A percentile compares a stretch with the other conserved stretches of the same genome.
Evolutionary conservation across 495 filamentous ascomycete species (phyloP).

Genomic region (Penicillium arizonense): DNA sequence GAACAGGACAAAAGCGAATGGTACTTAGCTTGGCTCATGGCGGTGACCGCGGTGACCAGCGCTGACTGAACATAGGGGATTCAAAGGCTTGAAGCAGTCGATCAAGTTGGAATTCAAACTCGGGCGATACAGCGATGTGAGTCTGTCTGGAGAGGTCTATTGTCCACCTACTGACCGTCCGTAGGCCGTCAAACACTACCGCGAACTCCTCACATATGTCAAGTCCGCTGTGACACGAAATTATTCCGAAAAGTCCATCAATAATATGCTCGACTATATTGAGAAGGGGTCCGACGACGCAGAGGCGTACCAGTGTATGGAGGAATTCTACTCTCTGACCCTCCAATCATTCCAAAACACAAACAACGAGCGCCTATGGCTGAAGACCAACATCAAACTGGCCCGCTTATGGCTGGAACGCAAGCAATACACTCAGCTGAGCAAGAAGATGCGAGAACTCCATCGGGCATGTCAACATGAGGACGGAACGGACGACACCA

Average conservation of each 20-base stretch:
- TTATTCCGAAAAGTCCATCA: constrained; percentile 98
- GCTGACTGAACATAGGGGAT: constrained; percentile 60
- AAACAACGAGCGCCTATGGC: constrained; percentile 95
- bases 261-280: constrained; percentile 98
- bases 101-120: constrained; percentile 96
- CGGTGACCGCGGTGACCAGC: neutral
- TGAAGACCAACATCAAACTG: constrained; percentile 98
- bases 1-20: constrained; percentile 94
- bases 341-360: constrained; percentile 93
- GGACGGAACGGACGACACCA: constrained; percentile 89
- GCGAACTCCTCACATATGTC: constrained; percentile 94
- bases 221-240: constrained; percentile 96
- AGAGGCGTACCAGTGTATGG: constrained; percentile 80
- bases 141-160: constrained; percentile 5
- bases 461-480: constrained; percentile 86
- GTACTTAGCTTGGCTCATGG: constrained; percentile 38
- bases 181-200: constrained; percentile 93
- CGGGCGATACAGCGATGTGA: constrained; percentile 77
- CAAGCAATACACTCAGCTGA: constrained; percentile 79
- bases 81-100: constrained; percentile 96
- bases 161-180: constrained; percentile 9
- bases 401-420: constrained; percentile 86
- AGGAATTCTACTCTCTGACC: constrained; percentile 92
- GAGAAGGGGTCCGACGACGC: constrained; percentile 87
- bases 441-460: constrained; percentile 81